phyloP scores from a whole-genome alignment of 1,284 basidiomycete species.

The Erythrobasidium hasegawianum region DNA sequence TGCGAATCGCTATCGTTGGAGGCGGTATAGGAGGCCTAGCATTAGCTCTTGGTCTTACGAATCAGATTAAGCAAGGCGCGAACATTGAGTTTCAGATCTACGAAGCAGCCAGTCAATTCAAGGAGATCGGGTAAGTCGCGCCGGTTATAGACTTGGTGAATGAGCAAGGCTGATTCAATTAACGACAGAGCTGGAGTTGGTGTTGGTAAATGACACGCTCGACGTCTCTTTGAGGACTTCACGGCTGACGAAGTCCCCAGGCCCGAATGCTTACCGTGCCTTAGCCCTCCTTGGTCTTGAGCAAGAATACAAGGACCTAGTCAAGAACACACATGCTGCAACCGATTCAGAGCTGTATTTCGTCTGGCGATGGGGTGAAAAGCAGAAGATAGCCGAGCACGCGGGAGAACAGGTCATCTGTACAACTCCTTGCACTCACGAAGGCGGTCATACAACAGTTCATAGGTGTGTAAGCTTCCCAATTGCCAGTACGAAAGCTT shows the following conservation, averaged over 20 bases:
- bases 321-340: conserved; percentile 16
- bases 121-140: conserved; percentile 28
- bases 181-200: conserved; percentile 29
- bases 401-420: conserved; percentile 19
- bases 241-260: too few relatives aligned
- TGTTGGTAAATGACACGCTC: conserved; percentile 21
- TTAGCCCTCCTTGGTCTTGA: conserved; percentile 12
- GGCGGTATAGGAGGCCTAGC: conserved; percentile 31
- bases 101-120: conserved; percentile 28
- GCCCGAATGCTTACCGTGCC: neutral
- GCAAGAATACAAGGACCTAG: conserved; percentile 14
- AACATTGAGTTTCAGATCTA: conserved; percentile 20
- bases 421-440: conserved; percentile 16
- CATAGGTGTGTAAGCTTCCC: conserved; percentile 10
- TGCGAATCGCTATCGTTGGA: conserved; percentile 28
- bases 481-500: neutral
- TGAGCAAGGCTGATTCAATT: neutral
- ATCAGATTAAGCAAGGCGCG: conserved; percentile 9
- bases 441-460: conserved; percentile 28
- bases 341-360: conserved; percentile 25
- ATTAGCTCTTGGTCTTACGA: conserved; percentile 12
- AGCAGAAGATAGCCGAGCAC: conserved; percentile 14
- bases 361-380: conserved; percentile 31
- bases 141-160: neutral
- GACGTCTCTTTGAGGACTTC: conserved; percentile 3